Percentiles rank a stretch among this genome's conserved stretches.
phyloP scores from a whole-genome alignment of 306 rosid genomes.

The Luffa aegyptiaca region DNA sequence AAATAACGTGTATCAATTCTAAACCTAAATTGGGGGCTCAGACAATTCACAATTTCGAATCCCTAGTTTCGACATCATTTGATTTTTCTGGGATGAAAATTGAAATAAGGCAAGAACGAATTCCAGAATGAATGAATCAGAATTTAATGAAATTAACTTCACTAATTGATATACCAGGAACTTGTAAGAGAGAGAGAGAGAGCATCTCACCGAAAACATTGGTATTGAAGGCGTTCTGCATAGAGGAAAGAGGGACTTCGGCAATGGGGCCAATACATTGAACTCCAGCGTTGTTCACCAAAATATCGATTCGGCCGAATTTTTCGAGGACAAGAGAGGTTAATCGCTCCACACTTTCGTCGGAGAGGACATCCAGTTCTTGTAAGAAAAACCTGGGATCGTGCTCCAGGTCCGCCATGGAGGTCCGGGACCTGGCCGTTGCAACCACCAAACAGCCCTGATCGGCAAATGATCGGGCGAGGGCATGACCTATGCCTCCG shows the following conservation, averaged over 20 bases:
- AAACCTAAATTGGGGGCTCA: neutral
- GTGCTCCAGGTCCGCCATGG: conserved; percentile 47
- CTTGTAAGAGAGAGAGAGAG: neutral
- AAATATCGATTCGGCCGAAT: conserved; percentile 54
- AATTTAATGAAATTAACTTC: neutral
- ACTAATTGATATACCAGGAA: neutral
- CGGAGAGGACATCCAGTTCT: conserved; percentile 71
- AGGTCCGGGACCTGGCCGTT: conserved; percentile 40
- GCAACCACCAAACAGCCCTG: conserved; percentile 59
- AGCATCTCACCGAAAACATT: conserved; percentile 51
- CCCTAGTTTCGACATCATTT: neutral
- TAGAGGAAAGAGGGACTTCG: conserved; percentile 50
- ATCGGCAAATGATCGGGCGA: conserved; percentile 65
- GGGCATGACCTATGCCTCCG: conserved; percentile 72
- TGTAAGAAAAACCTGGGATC: conserved; percentile 41
- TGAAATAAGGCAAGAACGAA: neutral
- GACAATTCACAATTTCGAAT: neutral
- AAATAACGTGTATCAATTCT: neutral
- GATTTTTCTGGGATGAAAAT: neutral
- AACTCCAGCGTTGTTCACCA: conserved; percentile 82
- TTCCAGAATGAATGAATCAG: neutral
- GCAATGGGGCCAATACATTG: conserved; percentile 71
- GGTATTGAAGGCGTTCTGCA: conserved; percentile 52
- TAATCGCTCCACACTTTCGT: conserved; percentile 42
- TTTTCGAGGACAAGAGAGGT: conserved; percentile 28